phyloP scores from a whole-genome alignment of 164 flowering plant genomes.

The Protea cynaroides region DNA sequence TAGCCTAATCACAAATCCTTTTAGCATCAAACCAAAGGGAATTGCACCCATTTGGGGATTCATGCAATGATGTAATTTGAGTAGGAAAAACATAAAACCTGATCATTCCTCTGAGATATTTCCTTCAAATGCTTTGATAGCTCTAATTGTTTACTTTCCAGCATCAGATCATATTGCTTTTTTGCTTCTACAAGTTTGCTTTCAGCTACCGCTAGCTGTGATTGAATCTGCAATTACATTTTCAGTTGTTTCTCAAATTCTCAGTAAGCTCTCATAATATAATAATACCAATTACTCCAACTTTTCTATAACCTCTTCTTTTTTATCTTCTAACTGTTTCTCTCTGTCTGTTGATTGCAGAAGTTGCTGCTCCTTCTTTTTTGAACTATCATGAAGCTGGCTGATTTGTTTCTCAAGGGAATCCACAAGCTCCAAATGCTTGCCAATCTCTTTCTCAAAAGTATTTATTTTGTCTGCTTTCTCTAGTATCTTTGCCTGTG shows the following conservation, averaged over 20 bases:
- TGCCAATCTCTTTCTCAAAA: constrained; percentile 45
- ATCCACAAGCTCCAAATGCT: constrained; percentile 34
- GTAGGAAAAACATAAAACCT: constrained; percentile 35
- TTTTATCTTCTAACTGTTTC: constrained; percentile 57
- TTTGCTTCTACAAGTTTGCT: constrained; percentile 63
- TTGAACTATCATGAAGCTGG: constrained; percentile 37
- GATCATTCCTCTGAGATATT: constrained; percentile 91
- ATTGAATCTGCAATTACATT: constrained; percentile 48
- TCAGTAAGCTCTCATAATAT: neutral
- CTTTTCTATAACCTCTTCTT: constrained; percentile 47
- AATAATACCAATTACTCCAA: constrained; percentile 1
- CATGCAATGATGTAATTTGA: neutral
- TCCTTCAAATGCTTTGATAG: constrained; percentile 90
- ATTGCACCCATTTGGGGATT: neutral
- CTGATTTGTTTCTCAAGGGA: constrained; percentile 49
- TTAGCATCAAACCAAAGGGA: constrained; percentile 12
- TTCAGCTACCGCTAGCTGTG: constrained; percentile 50
- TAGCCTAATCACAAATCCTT: constrained; percentile 53
- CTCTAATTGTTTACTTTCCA: constrained; percentile 81
- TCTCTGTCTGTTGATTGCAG: constrained; percentile 40
- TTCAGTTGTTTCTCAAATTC: neutral
- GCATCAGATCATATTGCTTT: constrained; percentile 73
- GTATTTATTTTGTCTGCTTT: constrained; percentile 46
- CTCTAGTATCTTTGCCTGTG: constrained; percentile 39
- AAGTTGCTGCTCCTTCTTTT: constrained; percentile 62